Conservation (phyloP, 148 eudicot species). For the Amaranthus cruentus region DNA sequence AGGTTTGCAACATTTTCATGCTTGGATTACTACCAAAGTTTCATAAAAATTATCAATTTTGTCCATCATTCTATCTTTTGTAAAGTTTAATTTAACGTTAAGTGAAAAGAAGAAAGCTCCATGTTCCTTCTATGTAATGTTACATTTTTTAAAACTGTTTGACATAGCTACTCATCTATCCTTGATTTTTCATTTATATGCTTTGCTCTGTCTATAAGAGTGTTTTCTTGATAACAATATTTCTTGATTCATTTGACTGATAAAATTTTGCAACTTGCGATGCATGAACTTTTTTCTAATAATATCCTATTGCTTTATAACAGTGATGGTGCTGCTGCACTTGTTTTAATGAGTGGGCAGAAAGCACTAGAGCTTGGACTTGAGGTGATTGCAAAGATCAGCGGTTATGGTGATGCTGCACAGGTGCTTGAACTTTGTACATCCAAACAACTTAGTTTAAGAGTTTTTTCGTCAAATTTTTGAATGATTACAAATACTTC, state of each 20-base stretch:
- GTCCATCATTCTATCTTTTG: background rate
- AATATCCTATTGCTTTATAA: constrained; percentile 8
- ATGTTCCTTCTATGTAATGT: too few species aligned
- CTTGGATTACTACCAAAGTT: too few species aligned
- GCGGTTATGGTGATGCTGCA: constrained; percentile 95
- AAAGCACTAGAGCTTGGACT: constrained; percentile 80
- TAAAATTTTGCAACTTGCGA: background rate
- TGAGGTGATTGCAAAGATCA: constrained; percentile 75
- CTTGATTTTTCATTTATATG: background rate
- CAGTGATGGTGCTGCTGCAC: constrained; percentile 99
- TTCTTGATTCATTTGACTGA: background rate
- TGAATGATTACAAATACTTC: background rate
- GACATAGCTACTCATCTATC: background rate
- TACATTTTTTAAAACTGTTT: too few species aligned
- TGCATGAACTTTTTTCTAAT: background rate
- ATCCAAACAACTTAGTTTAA: background rate
- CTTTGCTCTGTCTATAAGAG: background rate
- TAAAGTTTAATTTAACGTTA: background rate
- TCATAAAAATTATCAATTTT: too few species aligned
- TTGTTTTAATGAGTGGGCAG: constrained; percentile 94
- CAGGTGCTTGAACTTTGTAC: constrained; percentile 43
- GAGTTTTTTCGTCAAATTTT: background rate
- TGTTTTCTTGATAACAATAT: background rate
- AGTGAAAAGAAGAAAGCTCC: background rate
- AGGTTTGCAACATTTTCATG: constrained; percentile 40